These are phyloP conservation scores for Psilocybe cyanescens DNA, from an alignment of 768 basidiomycete genomes.

Conservation along the genomic window DNA sequence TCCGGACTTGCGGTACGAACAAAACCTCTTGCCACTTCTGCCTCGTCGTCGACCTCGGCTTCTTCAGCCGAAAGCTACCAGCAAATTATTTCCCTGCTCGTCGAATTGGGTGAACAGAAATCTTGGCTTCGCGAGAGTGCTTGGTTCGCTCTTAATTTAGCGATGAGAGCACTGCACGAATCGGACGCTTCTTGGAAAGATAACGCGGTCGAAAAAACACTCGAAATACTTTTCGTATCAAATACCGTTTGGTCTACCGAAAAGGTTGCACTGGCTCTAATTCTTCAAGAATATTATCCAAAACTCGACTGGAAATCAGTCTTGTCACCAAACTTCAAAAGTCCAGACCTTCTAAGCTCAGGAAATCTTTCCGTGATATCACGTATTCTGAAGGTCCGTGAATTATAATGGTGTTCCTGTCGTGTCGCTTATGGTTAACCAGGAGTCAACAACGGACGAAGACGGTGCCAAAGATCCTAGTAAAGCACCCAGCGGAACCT, in stretches of 20 bases:
- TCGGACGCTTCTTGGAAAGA: slow-evolving; percentile 74
- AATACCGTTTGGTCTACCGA: slow-evolving; percentile 80
- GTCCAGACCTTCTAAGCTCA: slow-evolving; percentile 64
- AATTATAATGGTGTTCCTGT: slow-evolving; percentile 1
- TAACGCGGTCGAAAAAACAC: slow-evolving; percentile 54
- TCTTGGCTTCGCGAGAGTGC: slow-evolving; percentile 91
- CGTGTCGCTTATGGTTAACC: slow-evolving; percentile 12
- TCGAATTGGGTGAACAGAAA: slow-evolving; percentile 79
- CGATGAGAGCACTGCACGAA: slow-evolving; percentile 59
- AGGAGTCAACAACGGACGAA: slow-evolving; percentile 66
- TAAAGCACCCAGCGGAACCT: slow-evolving; percentile 58
- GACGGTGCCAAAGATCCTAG: slow-evolving; percentile 50
- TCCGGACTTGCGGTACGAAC: slow-evolving; percentile 80
- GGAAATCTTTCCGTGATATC: slow-evolving; percentile 78
- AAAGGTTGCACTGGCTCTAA: slow-evolving; percentile 80
- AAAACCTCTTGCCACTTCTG: slow-evolving; percentile 53
- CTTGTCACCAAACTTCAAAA: slow-evolving; percentile 78
- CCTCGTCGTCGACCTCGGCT: slow-evolving; percentile 53
- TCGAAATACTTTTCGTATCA: slow-evolving; percentile 58
- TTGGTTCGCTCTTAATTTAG: slow-evolving; percentile 80
- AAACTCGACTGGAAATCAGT: slow-evolving; percentile 68
- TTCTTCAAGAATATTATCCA: slow-evolving; percentile 64
- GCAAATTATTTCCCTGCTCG: slow-evolving; percentile 59
- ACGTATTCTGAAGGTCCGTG: slow-evolving; percentile 75
- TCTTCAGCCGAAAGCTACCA: slow-evolving; percentile 65